Evolutionary conservation across 1,284 basidiomycete genomes (phyloP).

Genomic region (Trichosporon coremiiforme): DNA sequence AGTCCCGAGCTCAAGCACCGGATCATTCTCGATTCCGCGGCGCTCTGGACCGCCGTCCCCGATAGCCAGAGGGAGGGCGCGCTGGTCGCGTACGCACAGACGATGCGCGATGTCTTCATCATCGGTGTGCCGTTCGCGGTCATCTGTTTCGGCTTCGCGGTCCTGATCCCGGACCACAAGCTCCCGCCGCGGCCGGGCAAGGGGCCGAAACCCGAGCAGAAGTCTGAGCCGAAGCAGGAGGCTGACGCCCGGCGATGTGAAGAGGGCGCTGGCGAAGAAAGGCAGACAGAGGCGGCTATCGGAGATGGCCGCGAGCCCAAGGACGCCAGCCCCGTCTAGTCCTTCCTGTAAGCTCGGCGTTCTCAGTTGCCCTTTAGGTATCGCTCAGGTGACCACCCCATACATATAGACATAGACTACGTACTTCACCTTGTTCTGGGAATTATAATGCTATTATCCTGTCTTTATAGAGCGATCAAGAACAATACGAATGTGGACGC

Average conservation of each 20-base stretch:
- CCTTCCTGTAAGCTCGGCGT: not conserved
- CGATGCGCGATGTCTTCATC: slow-evolving; percentile 47
- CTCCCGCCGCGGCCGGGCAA: slow-evolving; percentile 35
- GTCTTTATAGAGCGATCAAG: too few relatives aligned
- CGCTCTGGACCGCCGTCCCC: slow-evolving; percentile 45
- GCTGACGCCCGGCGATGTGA: not conserved
- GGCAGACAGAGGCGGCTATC: too few relatives aligned
- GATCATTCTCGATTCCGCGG: slow-evolving; percentile 42
- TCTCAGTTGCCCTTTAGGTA: too few relatives aligned
- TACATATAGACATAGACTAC: slow-evolving; percentile 1
- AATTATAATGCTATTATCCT: not conserved
- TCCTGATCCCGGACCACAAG: slow-evolving; percentile 47
- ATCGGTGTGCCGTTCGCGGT: slow-evolving; percentile 49
- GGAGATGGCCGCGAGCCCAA: not conserved
- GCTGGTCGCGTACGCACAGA: slow-evolving; percentile 48
- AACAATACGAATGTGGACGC: too few relatives aligned
- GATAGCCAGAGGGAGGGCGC: slow-evolving; percentile 36
- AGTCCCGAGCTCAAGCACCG: slow-evolving; percentile 29
- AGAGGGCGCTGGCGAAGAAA: not conserved
- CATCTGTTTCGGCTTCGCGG: slow-evolving; percentile 39
- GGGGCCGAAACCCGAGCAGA: not conserved
- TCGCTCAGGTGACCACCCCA: not conserved
- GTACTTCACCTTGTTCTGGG: not conserved
- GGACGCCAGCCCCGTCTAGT: not conserved
- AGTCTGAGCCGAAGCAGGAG: not conserved